Evolutionary conservation across 2,329 filamentous ascomycete species (phyloP).

Genomic region (Kalaharituber pfeilii): DNA sequence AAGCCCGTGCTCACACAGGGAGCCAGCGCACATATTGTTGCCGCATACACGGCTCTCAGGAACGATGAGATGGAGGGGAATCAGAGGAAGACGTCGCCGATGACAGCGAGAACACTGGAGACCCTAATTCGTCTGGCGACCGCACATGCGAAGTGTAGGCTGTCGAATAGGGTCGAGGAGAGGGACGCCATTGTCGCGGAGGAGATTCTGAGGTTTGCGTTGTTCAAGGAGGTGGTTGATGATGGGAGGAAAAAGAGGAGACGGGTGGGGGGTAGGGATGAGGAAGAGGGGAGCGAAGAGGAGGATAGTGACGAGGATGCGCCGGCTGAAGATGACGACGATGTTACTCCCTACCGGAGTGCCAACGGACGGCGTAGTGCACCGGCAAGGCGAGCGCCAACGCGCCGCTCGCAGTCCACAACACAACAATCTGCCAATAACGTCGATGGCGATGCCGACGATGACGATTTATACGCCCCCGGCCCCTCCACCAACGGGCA

Average conservation of each 20-base stretch:
- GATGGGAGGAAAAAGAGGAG: slow-evolving; percentile 50
- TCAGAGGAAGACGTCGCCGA: slow-evolving; percentile 77
- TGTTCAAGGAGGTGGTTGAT: slow-evolving; percentile 87
- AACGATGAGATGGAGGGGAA: slow-evolving; percentile 95
- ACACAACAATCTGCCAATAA: slow-evolving; percentile 24
- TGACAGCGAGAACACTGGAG: slow-evolving; percentile 93
- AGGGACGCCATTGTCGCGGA: slow-evolving; percentile 78
- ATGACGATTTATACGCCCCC: slow-evolving; percentile 26
- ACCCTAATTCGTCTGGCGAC: slow-evolving; percentile 96
- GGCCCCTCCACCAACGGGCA: slow-evolving; percentile 18
- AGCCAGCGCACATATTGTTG: slow-evolving; percentile 77
- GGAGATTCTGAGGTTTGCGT: slow-evolving; percentile 73
- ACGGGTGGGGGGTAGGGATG: slow-evolving; percentile 57
- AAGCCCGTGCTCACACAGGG: slow-evolving; percentile 82
- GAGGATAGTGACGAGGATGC: slow-evolving; percentile 45
- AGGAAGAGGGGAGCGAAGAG: slow-evolving; percentile 42
- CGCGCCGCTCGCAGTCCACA: slow-evolving; percentile 25
- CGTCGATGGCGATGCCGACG: slow-evolving; percentile 27
- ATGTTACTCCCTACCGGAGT: slow-evolving; percentile 16
- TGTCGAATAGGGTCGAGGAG: slow-evolving; percentile 78
- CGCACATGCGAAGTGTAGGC: slow-evolving; percentile 79
- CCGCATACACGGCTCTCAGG: slow-evolving; percentile 76
- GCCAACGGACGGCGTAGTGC: slow-evolving; percentile 21
- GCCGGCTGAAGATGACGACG: slow-evolving; percentile 27
- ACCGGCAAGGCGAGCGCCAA: slow-evolving; percentile 20